A percentile compares a stretch with the other conserved stretches of the same genome.
Evolutionary conservation across 352 stramenopile species (phyloP).

Genomic region (Achlya hypogyna): DNA sequence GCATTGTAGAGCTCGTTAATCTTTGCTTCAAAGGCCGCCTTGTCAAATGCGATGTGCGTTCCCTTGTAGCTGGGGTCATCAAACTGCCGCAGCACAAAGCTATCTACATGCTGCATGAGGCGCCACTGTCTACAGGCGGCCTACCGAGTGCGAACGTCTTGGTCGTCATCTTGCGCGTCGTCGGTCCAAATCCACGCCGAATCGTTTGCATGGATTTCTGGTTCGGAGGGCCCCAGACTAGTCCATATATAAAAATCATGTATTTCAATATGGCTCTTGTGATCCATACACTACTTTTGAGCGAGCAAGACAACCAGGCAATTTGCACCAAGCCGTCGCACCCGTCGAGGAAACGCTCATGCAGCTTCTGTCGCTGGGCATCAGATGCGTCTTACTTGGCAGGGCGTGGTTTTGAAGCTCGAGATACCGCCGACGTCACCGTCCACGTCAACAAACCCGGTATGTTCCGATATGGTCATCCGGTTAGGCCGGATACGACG

Average conservation of each 20-base stretch:
- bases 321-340: no score
- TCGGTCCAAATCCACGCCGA: background rate
- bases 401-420: no score
- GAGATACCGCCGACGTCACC: no score
- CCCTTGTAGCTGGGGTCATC: conserved; percentile 68
- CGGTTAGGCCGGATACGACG: background rate
- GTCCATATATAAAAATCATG: no score
- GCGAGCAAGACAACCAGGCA: no score
- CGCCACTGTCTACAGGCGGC: background rate
- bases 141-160: background rate
- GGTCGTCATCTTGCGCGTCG: background rate
- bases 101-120: conserved; percentile 34
- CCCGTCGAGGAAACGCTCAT: no score
- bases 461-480: background rate
- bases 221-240: background rate
- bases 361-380: no score
- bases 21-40: conserved; percentile 62
- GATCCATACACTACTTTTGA: no score
- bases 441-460: no score
- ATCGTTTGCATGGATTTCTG: background rate
- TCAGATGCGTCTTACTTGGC: no score
- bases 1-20: conserved; percentile 76
- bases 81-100: conserved; percentile 79
- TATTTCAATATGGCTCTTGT: no score
- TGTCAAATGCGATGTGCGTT: conserved; percentile 62